Evolutionary conservation across 192 early-diverging fungal species (phyloP).

Genomic region (Linnemannia hyalina): DNA sequence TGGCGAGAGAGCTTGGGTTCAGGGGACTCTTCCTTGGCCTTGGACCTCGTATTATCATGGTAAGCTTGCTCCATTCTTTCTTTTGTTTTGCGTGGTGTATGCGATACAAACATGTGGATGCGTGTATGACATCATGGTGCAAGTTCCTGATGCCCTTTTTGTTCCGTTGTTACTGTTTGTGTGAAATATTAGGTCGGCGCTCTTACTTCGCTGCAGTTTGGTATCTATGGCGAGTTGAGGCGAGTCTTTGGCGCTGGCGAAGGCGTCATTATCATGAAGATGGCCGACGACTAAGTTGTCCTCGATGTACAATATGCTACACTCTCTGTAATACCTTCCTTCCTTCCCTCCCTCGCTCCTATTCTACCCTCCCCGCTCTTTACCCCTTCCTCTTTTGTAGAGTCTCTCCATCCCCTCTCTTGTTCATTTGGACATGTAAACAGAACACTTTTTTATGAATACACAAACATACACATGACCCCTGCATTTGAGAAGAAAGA

Average conservation of each 20-base stretch:
- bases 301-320: too few species aligned
- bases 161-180: not conserved
- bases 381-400: not conserved
- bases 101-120: not conserved
- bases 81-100: not conserved
- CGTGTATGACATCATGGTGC: not conserved
- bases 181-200: slow-evolving; percentile 44
- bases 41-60: slow-evolving; percentile 73
- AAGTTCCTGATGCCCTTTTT: not conserved
- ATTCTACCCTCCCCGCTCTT: not conserved
- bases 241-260: slow-evolving; percentile 65
- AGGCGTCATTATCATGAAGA: slow-evolving; percentile 63
- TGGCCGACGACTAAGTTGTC: not conserved
- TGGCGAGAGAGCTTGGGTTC: slow-evolving; percentile 64
- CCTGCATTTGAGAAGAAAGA: not conserved
- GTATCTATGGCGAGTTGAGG: slow-evolving; percentile 71
- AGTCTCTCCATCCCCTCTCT: not conserved
- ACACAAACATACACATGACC: not conserved
- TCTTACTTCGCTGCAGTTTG: slow-evolving; percentile 72
- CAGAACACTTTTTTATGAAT: not conserved
- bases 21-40: slow-evolving; percentile 70
- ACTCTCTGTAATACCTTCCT: not conserved
- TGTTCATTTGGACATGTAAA: not conserved
- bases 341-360: too few species aligned
- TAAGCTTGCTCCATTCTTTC: not conserved